Base-by-base conservation (phyloP, 768 basidiomycete genomes). In the Tylopilus felleus region DNA sequence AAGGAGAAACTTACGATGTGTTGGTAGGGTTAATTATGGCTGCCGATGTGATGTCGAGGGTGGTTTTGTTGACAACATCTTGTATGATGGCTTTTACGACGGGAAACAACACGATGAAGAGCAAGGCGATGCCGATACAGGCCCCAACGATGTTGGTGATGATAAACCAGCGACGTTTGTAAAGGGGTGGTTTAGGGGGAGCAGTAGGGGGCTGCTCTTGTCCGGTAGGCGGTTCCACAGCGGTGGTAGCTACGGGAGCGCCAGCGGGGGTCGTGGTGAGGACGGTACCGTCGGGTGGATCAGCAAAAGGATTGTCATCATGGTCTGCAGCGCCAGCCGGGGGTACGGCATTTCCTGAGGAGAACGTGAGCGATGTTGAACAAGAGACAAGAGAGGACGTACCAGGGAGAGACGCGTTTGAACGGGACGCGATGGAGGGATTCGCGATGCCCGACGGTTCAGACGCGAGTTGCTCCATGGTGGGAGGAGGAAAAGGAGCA, bases 61-160 rank as follows among this genome's bases (percentile, higher is more conserved):
- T 75, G 31, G 80, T 70, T 35, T 74, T 73, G 52, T 86, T 81
- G 16, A 88, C 77, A 38, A 88, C 79, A 39, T 82, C 75, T 58
- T 86, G 85, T 19, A 80, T 77, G 58, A 88, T 84, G 42, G 85
- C 85, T 47, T 71, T 77, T 52, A 88, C 74, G 51, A 88, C 83
- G 7, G 86, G 86, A 66, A 81, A 88, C 22, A 89, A 67, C 12
- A 88, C 44, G 56, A 88, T 79, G 68, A 88, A 89, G 19, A 88
- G 67, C 35, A 88, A 64, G 16, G 77, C 83, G 49, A 89, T 85
- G 33, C 73, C 80, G 16, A 88, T 61, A 6, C 79, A 75, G 17
- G 76, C 68, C 4, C 75, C 61, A 27, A 86, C 74, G 56, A 82
- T 63, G 49, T 75, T 74, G 27, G 78, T 75, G 55, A 86, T 77